Evolutionary conservation across 2,329 filamentous ascomycete genomes (phyloP).

Genomic region (Penicillium crustosum): DNA sequence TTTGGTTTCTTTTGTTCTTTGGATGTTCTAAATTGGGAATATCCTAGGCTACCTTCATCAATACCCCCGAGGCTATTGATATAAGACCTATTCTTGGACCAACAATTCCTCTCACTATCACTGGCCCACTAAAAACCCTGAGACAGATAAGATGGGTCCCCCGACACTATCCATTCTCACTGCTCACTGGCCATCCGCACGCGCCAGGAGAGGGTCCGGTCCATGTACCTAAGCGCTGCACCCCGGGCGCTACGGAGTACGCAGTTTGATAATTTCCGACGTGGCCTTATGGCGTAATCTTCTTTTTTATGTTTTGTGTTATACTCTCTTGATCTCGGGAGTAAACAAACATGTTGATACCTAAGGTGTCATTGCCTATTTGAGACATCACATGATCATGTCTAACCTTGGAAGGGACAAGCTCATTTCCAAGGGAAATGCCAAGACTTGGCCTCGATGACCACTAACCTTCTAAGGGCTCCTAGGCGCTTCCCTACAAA

Average conservation of each 20-base stretch:
- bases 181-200: constrained; percentile 2
- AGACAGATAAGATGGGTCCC: neutral
- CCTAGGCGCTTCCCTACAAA: no score
- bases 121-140: neutral
- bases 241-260: neutral
- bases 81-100: neutral
- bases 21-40: neutral
- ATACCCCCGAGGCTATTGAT: neutral
- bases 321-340: neutral
- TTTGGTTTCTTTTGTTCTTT: neutral
- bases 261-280: neutral
- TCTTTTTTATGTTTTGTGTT: neutral
- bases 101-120: neutral
- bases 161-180: neutral
- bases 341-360: neutral
- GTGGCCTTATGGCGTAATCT: no score
- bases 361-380: neutral
- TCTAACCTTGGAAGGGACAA: neutral
- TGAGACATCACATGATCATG: neutral
- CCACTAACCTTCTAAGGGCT: no score
- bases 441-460: constrained; percentile 7
- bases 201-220: constrained; percentile 4
- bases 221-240: constrained; percentile 3
- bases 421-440: neutral
- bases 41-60: neutral